Evolutionary conservation across 257 asterid genomes (phyloP), one percentile per base, ranked within the genome.

Genomic region (Scutellaria galericulata): DNA sequence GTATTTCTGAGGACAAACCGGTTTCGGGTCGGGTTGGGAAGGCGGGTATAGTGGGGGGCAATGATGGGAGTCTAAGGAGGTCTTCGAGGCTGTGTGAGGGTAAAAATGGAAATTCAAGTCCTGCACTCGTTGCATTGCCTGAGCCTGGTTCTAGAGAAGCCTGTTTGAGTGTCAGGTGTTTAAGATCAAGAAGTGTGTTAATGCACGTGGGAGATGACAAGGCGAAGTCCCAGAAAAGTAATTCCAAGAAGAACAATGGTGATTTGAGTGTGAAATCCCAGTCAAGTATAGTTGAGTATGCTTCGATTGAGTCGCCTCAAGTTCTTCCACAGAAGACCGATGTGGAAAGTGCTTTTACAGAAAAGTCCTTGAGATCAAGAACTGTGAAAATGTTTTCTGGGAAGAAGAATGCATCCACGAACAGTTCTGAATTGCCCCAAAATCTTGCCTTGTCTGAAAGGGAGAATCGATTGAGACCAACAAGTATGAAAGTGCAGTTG

Each of bases 101-200:
- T 57, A 55, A 44, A 51, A 66, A 24, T 64, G 82, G 70, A 15
- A 77, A 72, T 64, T 73, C 77, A 44, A 35, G 51, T 8, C 5
- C 22, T 27, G 76, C 54, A 39, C 39, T 71, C 13, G 41, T 81
- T 8, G 79, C 80, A 22, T 65, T 75, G 77, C 72, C 82, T n/a
- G 86, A 40, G 5, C 61, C 81, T 12, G 77, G 57, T 55, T 72
- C 73, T 0, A 51, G 63, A 2, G 61, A 73, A 10, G 35, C 64
- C 9, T 41, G 59, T 80, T 76, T 78, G 54, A 71, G 77, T 66
- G 80, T 51, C 62, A 82, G 64, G 76, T n/a, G 75, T 54, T 62
- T 79, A 62, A 80, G 88, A 66, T 82, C 86, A 24, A 75, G 81
- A 59, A 70, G 71, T 42, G 71, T 76, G 9, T 50, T 47, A 40